A percentile compares a stretch with the other conserved stretches of the same genome.
phyloP scores from a whole-genome alignment of 164 flowering plant species.

The Nymphaea thermarum region DNA sequence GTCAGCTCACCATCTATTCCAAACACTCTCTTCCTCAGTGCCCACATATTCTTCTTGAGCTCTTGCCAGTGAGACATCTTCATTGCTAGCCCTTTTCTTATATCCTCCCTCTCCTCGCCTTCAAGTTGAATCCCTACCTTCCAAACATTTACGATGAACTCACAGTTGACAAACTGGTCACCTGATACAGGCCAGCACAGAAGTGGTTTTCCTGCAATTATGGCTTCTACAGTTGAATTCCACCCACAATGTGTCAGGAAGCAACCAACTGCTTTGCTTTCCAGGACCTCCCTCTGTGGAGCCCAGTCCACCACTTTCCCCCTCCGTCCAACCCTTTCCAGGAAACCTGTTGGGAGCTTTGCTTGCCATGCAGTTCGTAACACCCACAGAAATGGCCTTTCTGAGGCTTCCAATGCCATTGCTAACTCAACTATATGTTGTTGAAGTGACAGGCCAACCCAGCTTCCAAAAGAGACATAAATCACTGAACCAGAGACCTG shows the following conservation, averaged over 20 bases:
- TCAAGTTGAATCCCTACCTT: background rate
- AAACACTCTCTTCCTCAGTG: too few species aligned
- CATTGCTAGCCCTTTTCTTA: background rate
- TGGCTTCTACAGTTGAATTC: background rate
- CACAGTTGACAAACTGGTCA: background rate
- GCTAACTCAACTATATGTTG: constrained; percentile 34
- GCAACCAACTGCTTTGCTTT: background rate
- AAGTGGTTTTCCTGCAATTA: background rate
- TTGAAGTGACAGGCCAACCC: constrained; percentile 58
- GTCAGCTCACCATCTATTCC: too few species aligned
- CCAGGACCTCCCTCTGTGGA: constrained; percentile 1
- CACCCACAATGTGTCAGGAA: constrained; percentile 1
- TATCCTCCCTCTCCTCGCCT: background rate
- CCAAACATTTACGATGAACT: background rate
- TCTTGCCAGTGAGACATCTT: too few species aligned
- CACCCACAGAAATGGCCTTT: constrained; percentile 61
- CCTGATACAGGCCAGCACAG: background rate
- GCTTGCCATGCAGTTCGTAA: constrained; percentile 28
- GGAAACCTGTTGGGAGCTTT: constrained; percentile 27
- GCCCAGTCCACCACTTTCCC: constrained; percentile 25
- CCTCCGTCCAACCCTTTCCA: constrained; percentile 21
- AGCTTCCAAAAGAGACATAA: constrained; percentile 74
- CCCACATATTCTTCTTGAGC: too few species aligned
- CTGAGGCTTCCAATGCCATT: constrained; percentile 31
- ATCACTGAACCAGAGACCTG: constrained; percentile 38